Base-by-base conservation (phyloP, 148 eudicot genomes). In the Drosera capensis region DNA sequence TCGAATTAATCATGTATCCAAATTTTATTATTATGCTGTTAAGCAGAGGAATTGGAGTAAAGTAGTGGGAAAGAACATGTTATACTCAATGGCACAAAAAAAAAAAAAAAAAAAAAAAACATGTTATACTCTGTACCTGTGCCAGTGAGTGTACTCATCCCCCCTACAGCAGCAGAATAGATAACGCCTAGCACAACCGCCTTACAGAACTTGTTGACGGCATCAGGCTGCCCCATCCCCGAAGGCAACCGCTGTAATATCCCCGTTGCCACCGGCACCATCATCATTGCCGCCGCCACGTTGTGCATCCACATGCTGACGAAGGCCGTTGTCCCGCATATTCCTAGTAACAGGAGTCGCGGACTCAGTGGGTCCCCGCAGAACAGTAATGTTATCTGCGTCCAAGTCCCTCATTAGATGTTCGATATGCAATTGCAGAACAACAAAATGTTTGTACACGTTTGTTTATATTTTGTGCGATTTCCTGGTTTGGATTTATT, bases 231-330 rank as follows among this genome's bases (percentile, higher is more conserved):
- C 7, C 49, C 55, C 21, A 61, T 54, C 5, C 66, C 64, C 14
- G 71, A 5, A 0, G 97, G 92, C 5, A 83, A 36, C n/a, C 86
- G 55, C 21, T 88, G 92, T 25, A 88, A 54, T 42, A 83, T 83
- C 1, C 97, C 97, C 1, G 97, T 88, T 30, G 97, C 97, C 0
- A 88, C 97, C 0, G 97, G 97, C 92, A 88, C 78, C 94, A 88
- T 88, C 97, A 88, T 68, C 31, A 88, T 60, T 1, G 94, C 64
- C 0, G 73, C 71, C 2, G 97, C 86, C 55, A 72, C 83, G 73
- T 88, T 88, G 84, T 88, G 97, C 97, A 88, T 83, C 97, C 97
- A 83, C 97, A 88, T 88, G 70, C 94, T 88, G 24, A 83, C 64
- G 52, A 88, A 88, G 0, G 81, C 73, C 0, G 97, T 80, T 8